These are phyloP conservation scores for Annulohypoxylon truncatum DNA, from an alignment of 2,329 filamentous ascomycete genomes.

Conservation along the genomic window DNA sequence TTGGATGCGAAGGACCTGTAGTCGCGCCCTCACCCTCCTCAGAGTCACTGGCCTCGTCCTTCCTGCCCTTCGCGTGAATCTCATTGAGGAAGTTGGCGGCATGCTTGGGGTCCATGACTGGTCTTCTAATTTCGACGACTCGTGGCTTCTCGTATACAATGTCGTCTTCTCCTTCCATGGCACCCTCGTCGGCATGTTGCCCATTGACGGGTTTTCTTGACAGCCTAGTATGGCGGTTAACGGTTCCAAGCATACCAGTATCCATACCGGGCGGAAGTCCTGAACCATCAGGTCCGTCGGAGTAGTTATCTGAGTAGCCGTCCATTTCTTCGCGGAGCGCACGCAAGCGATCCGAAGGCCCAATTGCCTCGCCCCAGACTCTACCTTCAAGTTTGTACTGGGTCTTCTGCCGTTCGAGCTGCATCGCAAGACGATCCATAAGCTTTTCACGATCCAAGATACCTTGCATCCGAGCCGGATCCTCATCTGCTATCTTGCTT, in stretches of 20 bases:
- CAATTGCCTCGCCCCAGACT: constrained; percentile 83
- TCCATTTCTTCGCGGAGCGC: constrained; percentile 97
- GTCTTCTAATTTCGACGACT: constrained; percentile 81
- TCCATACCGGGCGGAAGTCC: constrained; percentile 72
- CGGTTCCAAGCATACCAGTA: constrained; percentile 79
- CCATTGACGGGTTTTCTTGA: constrained; percentile 64
- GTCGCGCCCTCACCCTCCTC: constrained; percentile 77
- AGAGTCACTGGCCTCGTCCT: constrained; percentile 77
- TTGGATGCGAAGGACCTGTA: constrained; percentile 80
- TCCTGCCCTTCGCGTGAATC: constrained; percentile 80
- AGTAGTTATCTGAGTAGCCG: constrained; percentile 54
- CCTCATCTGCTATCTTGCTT: constrained; percentile 67
- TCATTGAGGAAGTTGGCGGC: constrained; percentile 74
- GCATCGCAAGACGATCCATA: constrained; percentile 93
- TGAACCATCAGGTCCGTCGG: constrained; percentile 57
- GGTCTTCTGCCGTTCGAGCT: constrained; percentile 96
- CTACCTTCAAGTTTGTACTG: constrained; percentile 97
- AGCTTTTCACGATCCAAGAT: constrained; percentile 93
- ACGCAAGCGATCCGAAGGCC: constrained; percentile 90
- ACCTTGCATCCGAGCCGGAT: constrained; percentile 84
- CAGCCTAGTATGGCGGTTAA: constrained; percentile 70
- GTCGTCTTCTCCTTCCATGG: constrained; percentile 65
- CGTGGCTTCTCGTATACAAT: constrained; percentile 82
- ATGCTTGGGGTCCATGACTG: constrained; percentile 72
- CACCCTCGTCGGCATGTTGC: constrained; percentile 53